These are phyloP conservation scores for Boletus semigastroideus DNA, from an alignment of 1,284 basidiomycete species.

Conservation along the genomic window DNA sequence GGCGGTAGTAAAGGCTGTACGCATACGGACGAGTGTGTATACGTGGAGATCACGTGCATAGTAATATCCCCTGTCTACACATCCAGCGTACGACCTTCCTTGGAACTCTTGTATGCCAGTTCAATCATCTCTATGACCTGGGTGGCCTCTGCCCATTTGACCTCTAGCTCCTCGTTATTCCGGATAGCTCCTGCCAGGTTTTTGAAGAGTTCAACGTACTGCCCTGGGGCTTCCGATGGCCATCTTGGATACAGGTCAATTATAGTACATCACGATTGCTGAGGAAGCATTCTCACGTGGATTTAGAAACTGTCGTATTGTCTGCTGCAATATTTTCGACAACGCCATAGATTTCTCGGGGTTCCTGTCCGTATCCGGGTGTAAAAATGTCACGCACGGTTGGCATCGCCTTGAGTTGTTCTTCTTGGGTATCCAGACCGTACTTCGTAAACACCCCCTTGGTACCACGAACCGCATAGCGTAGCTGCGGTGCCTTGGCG, in stretches of 20 bases:
- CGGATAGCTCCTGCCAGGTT: slow-evolving; percentile 65
- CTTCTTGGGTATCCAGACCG: slow-evolving; percentile 80
- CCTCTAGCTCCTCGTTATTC: slow-evolving; percentile 48
- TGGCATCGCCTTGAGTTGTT: slow-evolving; percentile 57
- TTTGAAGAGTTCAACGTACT: slow-evolving; percentile 61
- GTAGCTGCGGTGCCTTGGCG: slow-evolving; percentile 60
- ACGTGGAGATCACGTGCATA: neutral
- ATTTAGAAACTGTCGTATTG: slow-evolving; percentile 45
- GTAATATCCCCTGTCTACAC: neutral
- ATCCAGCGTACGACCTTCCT: slow-evolving; percentile 53
- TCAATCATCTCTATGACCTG: slow-evolving; percentile 74
- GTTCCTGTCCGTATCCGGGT: slow-evolving; percentile 54
- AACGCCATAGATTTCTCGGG: slow-evolving; percentile 57
- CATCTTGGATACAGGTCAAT: slow-evolving; percentile 43
- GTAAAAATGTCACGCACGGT: slow-evolving; percentile 48
- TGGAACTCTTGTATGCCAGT: slow-evolving; percentile 62
- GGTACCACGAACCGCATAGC: slow-evolving; percentile 70
- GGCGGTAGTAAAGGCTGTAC: slow-evolving; percentile 17
- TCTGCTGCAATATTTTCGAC: slow-evolving; percentile 55
- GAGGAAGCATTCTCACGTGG: slow-evolving; percentile 39
- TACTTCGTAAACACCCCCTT: slow-evolving; percentile 74
- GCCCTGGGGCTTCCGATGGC: slow-evolving; percentile 61
- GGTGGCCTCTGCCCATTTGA: slow-evolving; percentile 72
- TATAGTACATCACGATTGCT: neutral
- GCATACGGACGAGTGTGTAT: neutral